Base-by-base conservation (phyloP, 2,329 filamentous ascomycete species). In the Penicillium sp. region DNA sequence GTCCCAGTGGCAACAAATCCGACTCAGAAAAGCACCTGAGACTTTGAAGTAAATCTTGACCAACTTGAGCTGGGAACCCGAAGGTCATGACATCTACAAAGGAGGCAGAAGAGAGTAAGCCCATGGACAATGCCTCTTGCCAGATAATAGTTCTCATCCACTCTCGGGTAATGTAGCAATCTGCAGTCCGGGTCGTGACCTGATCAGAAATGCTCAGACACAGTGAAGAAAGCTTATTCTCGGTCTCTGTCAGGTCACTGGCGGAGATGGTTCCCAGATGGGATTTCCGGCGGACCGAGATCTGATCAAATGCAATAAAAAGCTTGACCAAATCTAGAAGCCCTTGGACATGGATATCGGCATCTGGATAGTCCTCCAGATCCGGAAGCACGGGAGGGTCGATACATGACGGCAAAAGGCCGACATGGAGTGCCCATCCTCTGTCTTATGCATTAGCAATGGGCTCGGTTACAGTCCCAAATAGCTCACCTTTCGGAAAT, bases 91-190 rank as follows among this genome's bases (percentile, higher is more conserved):
- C 46, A 18, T 52, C 47, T 4, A 31, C 42, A n/a, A 50, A 45
- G 1, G 62, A 54, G 6, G 54, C 50, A 7, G 66, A 68, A 6
- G 66, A 69, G 2, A 69, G 42, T 14, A 68, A 48, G 2, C 58
- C 60, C 35, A 51, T 40, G 3, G 62, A 62, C 4, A 69, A 45
- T 14, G 64, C 66, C 25, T 66, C 53, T 25, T 68, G 66, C 66
- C 66, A 69, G 18, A 69, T 51, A 7, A 69, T 69, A 1, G 61
- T 67, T 24, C 65, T 57, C 66, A 69, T 69, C 66, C 66, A 69
- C 50, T 68, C 57, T 41, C 57, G 60, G 0, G 66, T 69, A 36
- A 68, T 66, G 27, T 60, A 56, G 24, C 58, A 67, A 22, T 69
- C 66, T 20, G 65, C 66, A 11, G 62, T 52, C 10, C 66, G 58